A percentile compares a stretch with the other conserved stretches of the same genome.
phyloP scores from a whole-genome alignment of 2,329 filamentous ascomycete genomes.

The Pyrenochaeta sp. region DNA sequence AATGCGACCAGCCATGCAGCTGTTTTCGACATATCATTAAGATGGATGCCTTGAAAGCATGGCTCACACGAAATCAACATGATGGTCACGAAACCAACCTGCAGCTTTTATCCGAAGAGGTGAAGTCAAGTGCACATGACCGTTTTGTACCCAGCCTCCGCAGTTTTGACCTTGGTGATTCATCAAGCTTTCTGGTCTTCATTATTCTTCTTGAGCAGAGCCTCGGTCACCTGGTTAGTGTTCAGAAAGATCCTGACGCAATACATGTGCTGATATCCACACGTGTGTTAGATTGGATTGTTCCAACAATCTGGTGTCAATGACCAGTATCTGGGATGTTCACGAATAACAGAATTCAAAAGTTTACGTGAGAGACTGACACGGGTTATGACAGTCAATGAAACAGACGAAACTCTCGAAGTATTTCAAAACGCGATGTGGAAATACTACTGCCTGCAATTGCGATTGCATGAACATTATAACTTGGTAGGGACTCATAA shows the following conservation, averaged over 20 bases:
- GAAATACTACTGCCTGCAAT: conserved; percentile 22
- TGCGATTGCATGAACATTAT: conserved; percentile 16
- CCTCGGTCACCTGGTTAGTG: conserved; percentile 27
- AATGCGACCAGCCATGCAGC: conserved; percentile 8
- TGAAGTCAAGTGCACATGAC: background rate
- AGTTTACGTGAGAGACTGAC: background rate
- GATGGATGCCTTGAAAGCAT: conserved; percentile 11
- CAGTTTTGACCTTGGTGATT: conserved; percentile 1
- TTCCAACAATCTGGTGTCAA: too few relatives aligned
- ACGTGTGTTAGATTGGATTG: too few relatives aligned
- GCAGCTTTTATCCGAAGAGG: conserved; percentile 4
- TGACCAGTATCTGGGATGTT: too few relatives aligned
- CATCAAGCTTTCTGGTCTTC: conserved; percentile 28
- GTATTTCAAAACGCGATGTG: conserved; percentile 30
- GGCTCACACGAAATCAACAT: conserved; percentile 9
- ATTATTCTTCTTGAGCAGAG: conserved; percentile 26
- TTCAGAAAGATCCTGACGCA: too few relatives aligned
- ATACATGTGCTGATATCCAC: too few relatives aligned
- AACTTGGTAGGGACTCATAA: conserved; percentile 10
- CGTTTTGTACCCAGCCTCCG: conserved; percentile 7
- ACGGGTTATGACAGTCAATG: background rate
- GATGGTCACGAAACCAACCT: conserved; percentile 4
- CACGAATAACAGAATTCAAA: background rate
- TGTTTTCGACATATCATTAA: conserved; percentile 13
- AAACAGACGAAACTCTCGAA: conserved; percentile 8